These are phyloP conservation scores for Elsinoe arachidis DNA, from an alignment of 2,329 filamentous ascomycete genomes.

Conservation along the genomic window DNA sequence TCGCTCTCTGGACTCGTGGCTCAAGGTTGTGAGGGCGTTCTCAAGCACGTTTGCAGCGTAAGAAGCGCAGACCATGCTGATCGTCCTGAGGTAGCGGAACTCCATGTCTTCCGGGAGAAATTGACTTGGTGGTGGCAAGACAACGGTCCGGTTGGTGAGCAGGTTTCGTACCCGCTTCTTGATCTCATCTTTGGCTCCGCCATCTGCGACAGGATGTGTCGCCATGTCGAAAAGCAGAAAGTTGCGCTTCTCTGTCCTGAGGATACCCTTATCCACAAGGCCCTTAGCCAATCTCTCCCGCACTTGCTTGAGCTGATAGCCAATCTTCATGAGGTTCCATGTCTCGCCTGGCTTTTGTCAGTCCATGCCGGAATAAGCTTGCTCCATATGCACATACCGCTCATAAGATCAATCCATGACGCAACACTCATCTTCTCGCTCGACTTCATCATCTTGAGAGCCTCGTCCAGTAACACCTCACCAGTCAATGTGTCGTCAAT, in stretches of 20 bases:
- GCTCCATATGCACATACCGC: constrained; percentile 52
- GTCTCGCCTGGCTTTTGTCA: constrained; percentile 66
- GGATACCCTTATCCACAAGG: constrained; percentile 95
- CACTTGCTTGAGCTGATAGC: constrained; percentile 98
- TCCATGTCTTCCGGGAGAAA: constrained; percentile 92
- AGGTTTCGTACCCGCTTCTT: constrained; percentile 84
- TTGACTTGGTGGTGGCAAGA: constrained; percentile 69
- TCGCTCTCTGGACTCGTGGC: constrained; percentile 86
- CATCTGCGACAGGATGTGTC: constrained; percentile 92
- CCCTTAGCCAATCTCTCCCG: constrained; percentile 95
- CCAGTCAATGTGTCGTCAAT: constrained; percentile 94
- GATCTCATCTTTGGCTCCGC: constrained; percentile 96
- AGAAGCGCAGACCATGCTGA: constrained; percentile 94
- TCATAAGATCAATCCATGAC: constrained; percentile 98
- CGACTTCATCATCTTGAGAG: constrained; percentile 99
- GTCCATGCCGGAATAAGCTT: background rate
- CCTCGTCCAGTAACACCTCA: constrained; percentile 93
- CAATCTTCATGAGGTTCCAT: constrained; percentile 99
- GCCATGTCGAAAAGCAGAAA: constrained; percentile 99
- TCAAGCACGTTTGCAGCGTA: constrained; percentile 97
- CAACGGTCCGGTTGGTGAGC: constrained; percentile 86
- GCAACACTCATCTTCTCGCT: constrained; percentile 99
- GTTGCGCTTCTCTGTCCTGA: constrained; percentile 97
- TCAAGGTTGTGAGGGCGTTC: constrained; percentile 88
- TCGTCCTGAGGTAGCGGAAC: constrained; percentile 83